Base-by-base conservation (phyloP, 1,284 basidiomycete species). In the Golubevia pallescens region DNA sequence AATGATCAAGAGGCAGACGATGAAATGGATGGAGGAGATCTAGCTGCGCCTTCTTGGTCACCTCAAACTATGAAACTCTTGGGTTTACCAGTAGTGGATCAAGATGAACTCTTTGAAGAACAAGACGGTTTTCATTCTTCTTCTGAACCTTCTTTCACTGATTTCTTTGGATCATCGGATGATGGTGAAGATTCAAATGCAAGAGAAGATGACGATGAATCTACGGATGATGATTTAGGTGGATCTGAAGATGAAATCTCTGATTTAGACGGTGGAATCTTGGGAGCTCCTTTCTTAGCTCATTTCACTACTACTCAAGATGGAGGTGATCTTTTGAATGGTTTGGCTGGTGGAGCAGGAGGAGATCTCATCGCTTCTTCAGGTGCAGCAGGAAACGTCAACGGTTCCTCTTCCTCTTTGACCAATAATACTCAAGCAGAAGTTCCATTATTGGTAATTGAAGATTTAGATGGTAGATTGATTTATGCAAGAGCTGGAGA, bases 401-500 rank as follows among this genome's bases (percentile, higher is more conserved):
- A 65, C 60, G 66, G 24, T 1, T 28, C 21, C 32, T 1, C 55
- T 16, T 24, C 55, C n/a, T 24, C 56, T 42, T 14, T 34, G 3
- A 23, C 28, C 16, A 13, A 38, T 24, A 32, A 48, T 32, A 38
- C 52, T 14, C 59, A 28, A 16, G 73, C 68, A 28, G 80, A 80
- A 32, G 73, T 84, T 58, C 81, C 81, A 0, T 63, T 85, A 34
- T 72, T 85, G 19, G 80, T 85, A 53, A 84, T 85, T 59, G 82
- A 85, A 58, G 82, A 85, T 53, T 74, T 84, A 20, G 82, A 85
- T 61, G 82, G 82, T 3, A 74, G 82, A 7, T 73, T 85, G 38
- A 82, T 85, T 59, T 84, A 84, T 52, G 82, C 82, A 2, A 70
- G 82, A 28, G 82, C 82, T 8, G 78, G 80, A 20, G 81, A 82